phyloP scores from a whole-genome alignment of 495 filamentous ascomycete species.

The Podospora sp. region DNA sequence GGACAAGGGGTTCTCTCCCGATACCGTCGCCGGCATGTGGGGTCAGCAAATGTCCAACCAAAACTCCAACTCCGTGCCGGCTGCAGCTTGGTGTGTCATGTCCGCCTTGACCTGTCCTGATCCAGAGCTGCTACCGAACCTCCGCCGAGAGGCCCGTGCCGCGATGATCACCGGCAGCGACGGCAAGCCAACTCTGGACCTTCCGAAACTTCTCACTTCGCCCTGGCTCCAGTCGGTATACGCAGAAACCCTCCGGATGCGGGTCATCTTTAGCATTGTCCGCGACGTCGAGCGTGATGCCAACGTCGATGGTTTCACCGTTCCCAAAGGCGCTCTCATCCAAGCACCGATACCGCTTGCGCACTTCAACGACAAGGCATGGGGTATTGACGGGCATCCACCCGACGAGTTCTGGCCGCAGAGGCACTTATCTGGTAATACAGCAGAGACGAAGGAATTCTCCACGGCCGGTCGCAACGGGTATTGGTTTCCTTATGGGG shows the following conservation, averaged over 20 bases:
- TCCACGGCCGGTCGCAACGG: background rate
- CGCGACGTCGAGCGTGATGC: constrained; percentile 9
- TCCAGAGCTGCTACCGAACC: background rate
- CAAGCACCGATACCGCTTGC: constrained; percentile 15
- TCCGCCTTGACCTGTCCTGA: background rate
- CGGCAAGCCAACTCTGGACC: background rate
- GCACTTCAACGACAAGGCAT: background rate
- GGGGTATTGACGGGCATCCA: constrained; percentile 1
- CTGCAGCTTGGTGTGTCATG: constrained; percentile 9
- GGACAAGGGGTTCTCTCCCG: background rate
- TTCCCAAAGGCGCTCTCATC: constrained; percentile 7
- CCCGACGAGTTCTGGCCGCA: constrained; percentile 12
- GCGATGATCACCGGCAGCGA: background rate
- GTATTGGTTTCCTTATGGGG: constrained; percentile 16
- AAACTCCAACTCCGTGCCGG: constrained; percentile 14
- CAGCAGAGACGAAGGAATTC: background rate
- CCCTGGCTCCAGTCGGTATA: constrained; percentile 15
- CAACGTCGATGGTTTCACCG: background rate
- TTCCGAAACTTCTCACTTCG: background rate
- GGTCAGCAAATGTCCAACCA: constrained; percentile 8
- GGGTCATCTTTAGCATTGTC: background rate
- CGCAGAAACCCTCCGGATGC: constrained; percentile 6
- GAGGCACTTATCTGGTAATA: constrained; percentile 1
- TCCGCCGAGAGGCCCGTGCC: constrained; percentile 7
- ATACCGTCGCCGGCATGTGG: constrained; percentile 8